A percentile compares a stretch with the other conserved stretches of the same genome.
phyloP scores from a whole-genome alignment of 2,329 filamentous ascomycete species.

The Chaetomium strumarium region DNA sequence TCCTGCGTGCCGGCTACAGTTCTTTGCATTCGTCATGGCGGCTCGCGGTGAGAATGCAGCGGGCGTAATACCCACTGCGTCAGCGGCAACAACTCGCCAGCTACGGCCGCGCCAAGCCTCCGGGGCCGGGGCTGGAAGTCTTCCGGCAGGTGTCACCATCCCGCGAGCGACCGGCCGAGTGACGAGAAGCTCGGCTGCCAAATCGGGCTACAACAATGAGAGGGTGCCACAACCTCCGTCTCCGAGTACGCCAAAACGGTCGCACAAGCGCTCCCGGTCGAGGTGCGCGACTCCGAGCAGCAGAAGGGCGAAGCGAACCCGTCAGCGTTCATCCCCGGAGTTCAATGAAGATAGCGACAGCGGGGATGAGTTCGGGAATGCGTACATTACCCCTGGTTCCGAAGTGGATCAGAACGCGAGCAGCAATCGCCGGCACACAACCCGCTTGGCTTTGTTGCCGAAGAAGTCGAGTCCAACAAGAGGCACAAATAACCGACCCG shows the following conservation, averaged over 20 bases:
- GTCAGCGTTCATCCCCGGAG: conserved; percentile 14
- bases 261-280: conserved; percentile 14
- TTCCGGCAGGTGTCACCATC: conserved; percentile 10
- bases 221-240: neutral
- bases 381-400: conserved; percentile 9
- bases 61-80: conserved; percentile 8
- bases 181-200: conserved; percentile 18
- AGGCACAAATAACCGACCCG: neutral
- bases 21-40: conserved; percentile 8
- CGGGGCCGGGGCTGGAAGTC: conserved; percentile 5
- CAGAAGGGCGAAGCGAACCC: conserved; percentile 16
- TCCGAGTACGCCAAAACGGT: neutral
- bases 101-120: conserved; percentile 22
- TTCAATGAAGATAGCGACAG: conserved; percentile 21
- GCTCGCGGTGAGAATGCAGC: conserved; percentile 9
- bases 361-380: conserved; percentile 11
- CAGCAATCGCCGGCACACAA: neutral
- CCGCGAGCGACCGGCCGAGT: conserved; percentile 14
- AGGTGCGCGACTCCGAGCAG: conserved; percentile 1
- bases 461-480: neutral
- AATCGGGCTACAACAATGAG: neutral
- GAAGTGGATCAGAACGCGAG: conserved; percentile 9
- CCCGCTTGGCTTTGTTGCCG: neutral
- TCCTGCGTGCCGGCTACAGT: too few relatives aligned
- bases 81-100: conserved; percentile 11